phyloP scores from a whole-genome alignment of 78 protist species.

The Dictyostelium intermedium region DNA sequence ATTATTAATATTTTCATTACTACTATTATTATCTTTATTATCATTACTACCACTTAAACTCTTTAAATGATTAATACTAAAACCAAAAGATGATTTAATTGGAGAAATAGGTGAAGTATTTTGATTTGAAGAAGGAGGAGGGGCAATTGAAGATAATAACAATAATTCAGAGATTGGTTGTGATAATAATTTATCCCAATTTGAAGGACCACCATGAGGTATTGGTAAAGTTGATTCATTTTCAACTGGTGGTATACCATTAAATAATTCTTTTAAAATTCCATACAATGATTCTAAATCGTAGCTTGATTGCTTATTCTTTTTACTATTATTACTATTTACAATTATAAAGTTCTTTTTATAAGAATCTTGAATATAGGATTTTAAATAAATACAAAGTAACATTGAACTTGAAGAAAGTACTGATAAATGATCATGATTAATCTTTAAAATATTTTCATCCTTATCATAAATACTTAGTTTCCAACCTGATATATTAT shows the following conservation, averaged over 20 bases:
- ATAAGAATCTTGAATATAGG: constrained; percentile 6
- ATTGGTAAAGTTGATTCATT: not conserved
- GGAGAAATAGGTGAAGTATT: not conserved
- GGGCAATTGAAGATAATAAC: not conserved
- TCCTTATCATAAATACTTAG: not conserved
- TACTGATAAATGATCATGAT: constrained; percentile 7
- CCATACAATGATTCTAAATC: not conserved
- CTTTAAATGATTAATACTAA: not conserved
- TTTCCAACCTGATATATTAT: constrained; percentile 46
- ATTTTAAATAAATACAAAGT: not conserved
- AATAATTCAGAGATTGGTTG: constrained; percentile 13
- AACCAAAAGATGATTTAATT: constrained; percentile 9
- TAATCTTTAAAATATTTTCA: not conserved
- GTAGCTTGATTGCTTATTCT: not conserved
- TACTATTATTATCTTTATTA: not conserved
- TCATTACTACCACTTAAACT: not conserved
- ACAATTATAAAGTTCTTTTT: constrained; percentile 12
- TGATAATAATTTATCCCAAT: constrained; percentile 12
- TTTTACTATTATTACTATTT: not conserved
- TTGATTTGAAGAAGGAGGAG: not conserved
- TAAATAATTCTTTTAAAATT: not conserved
- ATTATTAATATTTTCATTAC: not conserved
- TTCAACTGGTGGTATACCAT: not conserved
- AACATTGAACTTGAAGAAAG: not conserved
- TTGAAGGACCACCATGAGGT: not conserved